Base-by-base conservation (phyloP, 225 moss, liverwort and hornwort genomes). In the Anthoceros angustus region DNA sequence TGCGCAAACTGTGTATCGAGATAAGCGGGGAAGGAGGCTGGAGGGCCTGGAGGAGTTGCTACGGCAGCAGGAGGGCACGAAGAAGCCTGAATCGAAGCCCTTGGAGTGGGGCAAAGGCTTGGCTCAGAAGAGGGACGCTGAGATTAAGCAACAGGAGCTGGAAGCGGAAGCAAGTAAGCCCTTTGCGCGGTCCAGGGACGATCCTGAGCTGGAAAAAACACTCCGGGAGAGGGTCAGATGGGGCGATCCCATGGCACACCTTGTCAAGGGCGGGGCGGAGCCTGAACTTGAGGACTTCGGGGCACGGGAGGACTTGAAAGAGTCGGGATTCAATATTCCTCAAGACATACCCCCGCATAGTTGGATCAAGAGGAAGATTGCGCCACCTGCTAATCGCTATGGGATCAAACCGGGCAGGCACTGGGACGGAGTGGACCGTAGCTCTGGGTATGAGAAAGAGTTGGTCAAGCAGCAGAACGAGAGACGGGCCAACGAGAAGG, bases 211-310 rank as follows among this genome's bases (percentile, higher is more conserved):
- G 39, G 95, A 98, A 63, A 87, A 84, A 64, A 66, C 78, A 62
- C 71, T 80, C 18, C 88, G 74, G 72, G 92, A 86, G 65, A 76
- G 82, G 69, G 26, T 83, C 43, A 84, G 94, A 0, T 95, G 86
- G 71, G 94, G 90, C 65, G 94, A 95, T 85, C 94, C 94, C 0
- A 98, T 98, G 95, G 95, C 95, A 14, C 92, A 98, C 63, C 83
- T 98, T 39, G 95, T 92, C 15, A 98, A 92, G 69, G 66, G 87
- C 64, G 71, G 63, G 9, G 39, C 74, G 6, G 87, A 66, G 39
- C 79, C 75, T 26, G 79, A 84, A 15, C 63, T 92, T 68, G 73
- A 80, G 66, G 95, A 98, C 73, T 80, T 98, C 10, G 95, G 95
- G 43, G 85, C 87, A 20, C 69, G 84, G 32, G 87, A 98, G 65